A percentile compares a stretch with the other conserved stretches of the same genome.
Conservation (phyloP, 225 moss, liverwort and hornwort genomes). For the Physcomitrium patens region DNA sequence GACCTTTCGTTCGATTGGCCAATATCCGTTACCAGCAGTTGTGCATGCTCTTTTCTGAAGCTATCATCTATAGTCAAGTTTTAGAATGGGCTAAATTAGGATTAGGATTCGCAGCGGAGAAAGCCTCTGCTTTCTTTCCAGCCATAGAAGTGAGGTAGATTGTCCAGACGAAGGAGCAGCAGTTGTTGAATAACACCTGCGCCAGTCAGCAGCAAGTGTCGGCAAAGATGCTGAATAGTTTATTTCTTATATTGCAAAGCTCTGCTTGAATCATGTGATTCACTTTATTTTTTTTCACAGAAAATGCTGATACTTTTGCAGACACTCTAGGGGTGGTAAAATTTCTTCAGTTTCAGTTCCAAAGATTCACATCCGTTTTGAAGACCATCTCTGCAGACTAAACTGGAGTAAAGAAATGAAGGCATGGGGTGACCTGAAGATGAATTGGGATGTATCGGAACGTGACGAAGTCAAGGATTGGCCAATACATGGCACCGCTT, state of each 20-base stretch:
- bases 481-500: slow-evolving; percentile 61
- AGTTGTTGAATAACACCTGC: slow-evolving; percentile 64
- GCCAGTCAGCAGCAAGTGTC: neutral
- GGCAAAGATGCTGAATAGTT: neutral
- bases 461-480: slow-evolving; percentile 53
- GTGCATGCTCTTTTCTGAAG: too few species aligned
- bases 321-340: too few species aligned
- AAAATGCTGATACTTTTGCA: too few species aligned
- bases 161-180: slow-evolving; percentile 65
- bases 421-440: slow-evolving; percentile 41
- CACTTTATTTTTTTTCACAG: too few species aligned
- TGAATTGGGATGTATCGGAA: slow-evolving; percentile 51
- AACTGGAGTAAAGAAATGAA: neutral
- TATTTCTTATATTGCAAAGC: too few species aligned
- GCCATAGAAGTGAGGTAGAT: slow-evolving; percentile 66
- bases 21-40: too few species aligned
- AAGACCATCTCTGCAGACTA: neutral
- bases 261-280: too few species aligned
- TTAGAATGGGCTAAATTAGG: too few species aligned
- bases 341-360: too few species aligned
- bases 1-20: too few species aligned
- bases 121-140: slow-evolving; percentile 44
- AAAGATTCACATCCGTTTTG: too few species aligned
- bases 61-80: too few species aligned
- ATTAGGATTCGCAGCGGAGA: neutral